phyloP scores from a whole-genome alignment of 1,139 yeast genomes.

The Pichia sorboxylosa region DNA sequence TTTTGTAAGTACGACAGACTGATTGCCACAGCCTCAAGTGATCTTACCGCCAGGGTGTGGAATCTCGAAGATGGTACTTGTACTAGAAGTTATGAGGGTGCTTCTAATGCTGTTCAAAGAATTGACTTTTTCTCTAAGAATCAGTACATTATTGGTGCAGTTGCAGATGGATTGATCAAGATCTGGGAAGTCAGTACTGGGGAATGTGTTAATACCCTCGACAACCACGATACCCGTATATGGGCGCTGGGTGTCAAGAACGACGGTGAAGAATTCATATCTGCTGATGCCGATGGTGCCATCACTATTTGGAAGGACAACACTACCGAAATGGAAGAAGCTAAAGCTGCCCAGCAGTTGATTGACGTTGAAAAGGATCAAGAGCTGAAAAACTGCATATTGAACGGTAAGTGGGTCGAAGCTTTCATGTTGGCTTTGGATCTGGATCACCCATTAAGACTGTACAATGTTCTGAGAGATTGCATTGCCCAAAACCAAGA shows the following conservation, averaged over 20 bases:
- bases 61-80: conserved; percentile 67
- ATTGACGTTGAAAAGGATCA: conserved; percentile 78
- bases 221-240: conserved; percentile 85
- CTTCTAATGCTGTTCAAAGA: conserved; percentile 83
- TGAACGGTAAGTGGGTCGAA: conserved; percentile 67
- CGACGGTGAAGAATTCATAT: conserved; percentile 59
- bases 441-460: conserved; percentile 75
- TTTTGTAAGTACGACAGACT: conserved; percentile 73
- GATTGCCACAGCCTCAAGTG: conserved; percentile 77
- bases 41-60: conserved; percentile 85
- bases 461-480: conserved; percentile 57
- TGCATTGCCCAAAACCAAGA: conserved; percentile 38
- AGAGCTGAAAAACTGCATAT: conserved; percentile 60
- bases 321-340: conserved; percentile 53
- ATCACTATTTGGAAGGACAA: conserved; percentile 82
- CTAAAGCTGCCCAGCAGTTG: conserved; percentile 38
- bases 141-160: conserved; percentile 66
- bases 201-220: conserved; percentile 73
- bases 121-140: conserved; percentile 57
- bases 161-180: conserved; percentile 90
- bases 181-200: conserved; percentile 74
- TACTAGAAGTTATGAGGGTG: conserved; percentile 81
- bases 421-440: conserved; percentile 82
- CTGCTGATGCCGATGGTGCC: conserved; percentile 94
- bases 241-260: conserved; percentile 71